phyloP scores from a whole-genome alignment of 2,329 filamentous ascomycete species.

The Fusarium brachygibbosum region DNA sequence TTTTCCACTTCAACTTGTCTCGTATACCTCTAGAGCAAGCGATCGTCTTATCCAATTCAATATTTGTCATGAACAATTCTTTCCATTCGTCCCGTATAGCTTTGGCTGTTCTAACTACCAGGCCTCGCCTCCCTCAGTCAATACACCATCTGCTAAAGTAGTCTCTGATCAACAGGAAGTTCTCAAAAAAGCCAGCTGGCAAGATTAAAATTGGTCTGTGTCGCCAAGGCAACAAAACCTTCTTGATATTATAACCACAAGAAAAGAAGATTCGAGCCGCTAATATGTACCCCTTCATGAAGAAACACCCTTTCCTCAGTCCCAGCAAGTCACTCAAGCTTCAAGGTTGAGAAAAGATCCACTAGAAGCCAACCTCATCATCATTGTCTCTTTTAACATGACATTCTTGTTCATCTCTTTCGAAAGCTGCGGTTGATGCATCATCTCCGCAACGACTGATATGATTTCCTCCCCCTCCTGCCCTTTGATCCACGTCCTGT shows the following conservation, averaged over 20 bases:
- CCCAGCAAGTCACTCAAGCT: conserved; percentile 34
- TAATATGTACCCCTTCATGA: conserved; percentile 40
- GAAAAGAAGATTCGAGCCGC: conserved; percentile 41
- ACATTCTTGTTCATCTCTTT: conserved; percentile 43
- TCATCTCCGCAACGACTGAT: conserved; percentile 14
- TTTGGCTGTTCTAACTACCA: neutral
- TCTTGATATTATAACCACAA: conserved; percentile 37
- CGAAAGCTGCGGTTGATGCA: conserved; percentile 1
- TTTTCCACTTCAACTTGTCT: conserved; percentile 36
- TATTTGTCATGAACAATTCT: conserved; percentile 25
- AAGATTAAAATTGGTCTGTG: conserved; percentile 10
- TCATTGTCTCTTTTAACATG: conserved; percentile 43
- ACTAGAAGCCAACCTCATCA: conserved; percentile 35
- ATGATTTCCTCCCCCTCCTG: conserved; percentile 12
- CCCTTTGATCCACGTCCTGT: conserved; percentile 9
- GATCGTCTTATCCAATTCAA: conserved; percentile 40
- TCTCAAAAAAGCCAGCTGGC: neutral
- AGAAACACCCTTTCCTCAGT: conserved; percentile 18
- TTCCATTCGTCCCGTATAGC: neutral
- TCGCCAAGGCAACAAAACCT: conserved; percentile 20
- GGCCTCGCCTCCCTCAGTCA: neutral
- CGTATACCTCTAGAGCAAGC: conserved; percentile 50
- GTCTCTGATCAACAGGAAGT: conserved; percentile 31
- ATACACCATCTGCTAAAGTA: neutral
- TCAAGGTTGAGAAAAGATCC: conserved; percentile 38